A percentile compares a stretch with the other conserved stretches of the same genome.
Conservation (phyloP, 1,284 basidiomycete genomes). For the Sanghuangporus sanghuang region DNA sequence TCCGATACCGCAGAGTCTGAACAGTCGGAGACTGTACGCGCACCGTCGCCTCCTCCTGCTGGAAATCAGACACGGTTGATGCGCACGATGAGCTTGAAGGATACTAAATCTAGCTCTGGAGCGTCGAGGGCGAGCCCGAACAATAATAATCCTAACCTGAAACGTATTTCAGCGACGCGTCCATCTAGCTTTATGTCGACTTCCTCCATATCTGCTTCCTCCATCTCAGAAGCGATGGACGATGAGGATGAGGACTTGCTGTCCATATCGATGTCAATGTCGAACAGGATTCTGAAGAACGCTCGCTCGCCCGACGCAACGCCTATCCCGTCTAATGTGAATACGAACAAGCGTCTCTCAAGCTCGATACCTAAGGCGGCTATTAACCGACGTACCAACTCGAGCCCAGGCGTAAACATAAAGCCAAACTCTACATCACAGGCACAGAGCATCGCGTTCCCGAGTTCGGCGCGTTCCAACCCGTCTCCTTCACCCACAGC, state of each 20-base stretch:
- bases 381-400: constrained; percentile 3
- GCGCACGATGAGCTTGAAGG: constrained; percentile 5
- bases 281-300: neutral
- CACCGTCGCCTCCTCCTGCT: neutral
- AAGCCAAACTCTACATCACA: neutral
- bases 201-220: neutral
- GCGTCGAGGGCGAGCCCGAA: neutral
- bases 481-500: neutral
- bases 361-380: constrained; percentile 19
- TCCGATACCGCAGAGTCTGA: neutral
- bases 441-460: neutral
- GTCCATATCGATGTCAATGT: neutral
- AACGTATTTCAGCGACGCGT: neutral
- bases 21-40: constrained; percentile 1
- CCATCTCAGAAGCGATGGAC: neutral
- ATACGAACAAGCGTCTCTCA: constrained; percentile 18
- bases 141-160: neutral
- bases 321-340: constrained; percentile 16
- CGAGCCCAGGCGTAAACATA: neutral
- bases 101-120: neutral
- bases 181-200: neutral
- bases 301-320: constrained; percentile 24
- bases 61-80: neutral
- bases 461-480: neutral
- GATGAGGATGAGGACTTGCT: neutral